A percentile compares a stretch with the other conserved stretches of the same genome.
These are phyloP conservation scores for Cunninghamia lanceolata DNA, from an alignment of 75 land plant genomes.

Conservation along the genomic window DNA sequence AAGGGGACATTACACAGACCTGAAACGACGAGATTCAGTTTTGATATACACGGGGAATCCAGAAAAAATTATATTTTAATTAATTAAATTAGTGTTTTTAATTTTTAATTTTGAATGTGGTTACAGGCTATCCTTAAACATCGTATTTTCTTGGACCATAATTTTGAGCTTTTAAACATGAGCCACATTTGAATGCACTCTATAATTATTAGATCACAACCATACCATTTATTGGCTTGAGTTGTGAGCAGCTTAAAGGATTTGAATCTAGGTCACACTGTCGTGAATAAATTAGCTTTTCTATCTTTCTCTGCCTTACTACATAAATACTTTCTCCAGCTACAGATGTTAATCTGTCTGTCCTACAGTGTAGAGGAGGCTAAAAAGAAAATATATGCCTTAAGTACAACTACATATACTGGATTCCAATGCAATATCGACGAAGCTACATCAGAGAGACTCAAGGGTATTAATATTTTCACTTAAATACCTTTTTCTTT, in stretches of 20 bases:
- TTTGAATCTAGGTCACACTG: not conserved
- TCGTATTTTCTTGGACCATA: not conserved
- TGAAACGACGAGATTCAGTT: too few species aligned
- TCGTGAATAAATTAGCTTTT: not conserved
- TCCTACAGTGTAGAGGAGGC: slow-evolving; percentile 57
- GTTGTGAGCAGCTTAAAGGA: not conserved
- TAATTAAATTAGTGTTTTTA: not conserved
- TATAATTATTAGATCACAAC: too few species aligned
- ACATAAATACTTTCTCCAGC: not conserved
- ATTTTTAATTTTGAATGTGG: not conserved
- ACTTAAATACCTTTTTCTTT: not conserved
- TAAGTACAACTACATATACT: slow-evolving; percentile 60
- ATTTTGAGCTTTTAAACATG: not conserved
- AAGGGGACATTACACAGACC: too few species aligned
- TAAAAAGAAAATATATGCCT: slow-evolving; percentile 62
- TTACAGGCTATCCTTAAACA: not conserved
- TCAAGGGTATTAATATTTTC: slow-evolving; percentile 1
- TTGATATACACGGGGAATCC: too few species aligned
- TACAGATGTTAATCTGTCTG: not conserved
- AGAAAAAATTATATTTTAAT: not conserved
- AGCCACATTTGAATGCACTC: not conserved
- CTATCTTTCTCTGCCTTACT: not conserved
- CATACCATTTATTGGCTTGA: not conserved
- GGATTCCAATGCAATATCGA: slow-evolving; percentile 59
- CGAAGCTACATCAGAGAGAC: slow-evolving; percentile 48